A percentile compares a stretch with the other conserved stretches of the same genome.
phyloP scores from a whole-genome alignment of 768 basidiomycete genomes.

The Hypholoma sublateritium region DNA sequence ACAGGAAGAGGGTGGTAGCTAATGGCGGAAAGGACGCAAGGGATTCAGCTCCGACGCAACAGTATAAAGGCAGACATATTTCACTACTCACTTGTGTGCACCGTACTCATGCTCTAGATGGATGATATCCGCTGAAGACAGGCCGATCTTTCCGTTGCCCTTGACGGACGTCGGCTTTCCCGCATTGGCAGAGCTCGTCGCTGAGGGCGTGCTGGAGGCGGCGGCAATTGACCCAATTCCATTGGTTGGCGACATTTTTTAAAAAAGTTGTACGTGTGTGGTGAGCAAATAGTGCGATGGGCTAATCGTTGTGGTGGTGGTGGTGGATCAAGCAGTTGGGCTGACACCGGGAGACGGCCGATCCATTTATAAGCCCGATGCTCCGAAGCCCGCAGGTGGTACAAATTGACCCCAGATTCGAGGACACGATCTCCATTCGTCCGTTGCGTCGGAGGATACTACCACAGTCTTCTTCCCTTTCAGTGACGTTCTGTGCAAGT shows the following conservation, averaged over 20 bases:
- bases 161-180: neutral
- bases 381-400: neutral
- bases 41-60: conserved; percentile 27
- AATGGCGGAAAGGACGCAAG: conserved; percentile 45
- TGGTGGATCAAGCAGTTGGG: neutral
- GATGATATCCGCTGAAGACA: conserved; percentile 61
- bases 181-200: neutral
- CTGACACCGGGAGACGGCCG: neutral
- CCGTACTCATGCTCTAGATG: conserved; percentile 78
- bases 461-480: no score
- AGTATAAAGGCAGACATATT: conserved; percentile 11
- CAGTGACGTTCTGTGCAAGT: neutral
- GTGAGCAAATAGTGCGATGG: neutral
- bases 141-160: neutral
- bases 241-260: conserved; percentile 1
- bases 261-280: neutral
- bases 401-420: neutral
- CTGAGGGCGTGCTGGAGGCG: neutral
- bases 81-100: conserved; percentile 80
- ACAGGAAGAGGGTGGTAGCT: conserved; percentile 97
- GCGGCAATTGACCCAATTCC: neutral
- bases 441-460: neutral
- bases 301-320: neutral
- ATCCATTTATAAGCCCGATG: neutral
- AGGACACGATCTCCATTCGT: neutral